These are phyloP conservation scores for Boletus tomentosulus DNA, from an alignment of 768 basidiomycete species.

Conservation along the genomic window DNA sequence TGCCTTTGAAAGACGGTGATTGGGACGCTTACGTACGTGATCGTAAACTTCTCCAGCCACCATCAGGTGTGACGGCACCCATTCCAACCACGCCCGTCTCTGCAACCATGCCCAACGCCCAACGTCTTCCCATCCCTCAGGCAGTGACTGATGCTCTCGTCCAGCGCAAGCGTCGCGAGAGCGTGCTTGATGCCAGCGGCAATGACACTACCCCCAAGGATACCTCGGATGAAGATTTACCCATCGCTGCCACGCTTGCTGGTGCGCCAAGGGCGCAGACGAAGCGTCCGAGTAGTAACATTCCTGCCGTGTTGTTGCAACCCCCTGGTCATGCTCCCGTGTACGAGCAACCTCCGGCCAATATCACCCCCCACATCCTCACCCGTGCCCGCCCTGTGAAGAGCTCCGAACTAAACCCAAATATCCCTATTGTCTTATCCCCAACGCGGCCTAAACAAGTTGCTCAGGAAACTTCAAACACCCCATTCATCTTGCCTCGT, in stretches of 20 bases:
- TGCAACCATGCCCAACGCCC: constrained; percentile 30
- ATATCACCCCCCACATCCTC: constrained; percentile 21
- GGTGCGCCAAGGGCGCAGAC: constrained; percentile 5
- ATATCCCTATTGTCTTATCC: constrained; percentile 31
- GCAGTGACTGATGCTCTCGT: constrained; percentile 75
- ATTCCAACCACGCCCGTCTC: constrained; percentile 57
- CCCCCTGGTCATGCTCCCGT: constrained; percentile 29
- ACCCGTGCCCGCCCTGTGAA: constrained; percentile 18
- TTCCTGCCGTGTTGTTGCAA: constrained; percentile 28
- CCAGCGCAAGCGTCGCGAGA: constrained; percentile 69
- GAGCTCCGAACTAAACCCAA: constrained; percentile 20
- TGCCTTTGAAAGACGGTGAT: constrained; percentile 65
- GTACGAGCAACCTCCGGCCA: constrained; percentile 20
- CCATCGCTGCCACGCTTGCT: constrained; percentile 25
- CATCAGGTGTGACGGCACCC: constrained; percentile 74
- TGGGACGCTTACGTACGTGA: constrained; percentile 89
- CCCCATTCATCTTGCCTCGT: constrained; percentile 45
- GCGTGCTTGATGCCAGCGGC: constrained; percentile 47
- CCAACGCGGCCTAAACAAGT: constrained; percentile 31
- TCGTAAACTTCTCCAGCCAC: constrained; percentile 79
- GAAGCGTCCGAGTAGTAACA: constrained; percentile 20
- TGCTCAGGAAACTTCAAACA: constrained; percentile 33
- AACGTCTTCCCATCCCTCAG: constrained; percentile 54
- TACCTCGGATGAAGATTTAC: constrained; percentile 32
- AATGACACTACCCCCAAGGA: constrained; percentile 31